Conservation (phyloP, 2,329 filamentous ascomycete genomes). For the Colletotrichum nymphaeae region DNA sequence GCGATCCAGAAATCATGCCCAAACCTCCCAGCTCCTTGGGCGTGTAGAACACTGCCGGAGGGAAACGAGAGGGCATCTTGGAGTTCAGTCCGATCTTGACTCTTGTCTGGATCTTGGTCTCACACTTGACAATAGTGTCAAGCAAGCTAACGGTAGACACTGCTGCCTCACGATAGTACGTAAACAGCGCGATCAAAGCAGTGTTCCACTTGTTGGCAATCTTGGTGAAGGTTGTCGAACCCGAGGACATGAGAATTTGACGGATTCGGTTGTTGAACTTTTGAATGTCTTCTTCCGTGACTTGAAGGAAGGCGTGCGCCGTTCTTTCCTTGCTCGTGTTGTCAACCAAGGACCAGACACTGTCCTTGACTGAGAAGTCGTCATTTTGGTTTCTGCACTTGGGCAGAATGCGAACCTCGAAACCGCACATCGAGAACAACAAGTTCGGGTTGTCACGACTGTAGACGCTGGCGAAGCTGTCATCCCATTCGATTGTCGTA, state of each 20-base stretch:
- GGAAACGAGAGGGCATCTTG: slow-evolving; percentile 99
- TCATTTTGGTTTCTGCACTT: slow-evolving; percentile 96
- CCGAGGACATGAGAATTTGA: slow-evolving; percentile 98
- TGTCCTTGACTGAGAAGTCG: slow-evolving; percentile 97
- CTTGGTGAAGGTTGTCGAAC: slow-evolving; percentile 99
- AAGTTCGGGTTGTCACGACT: slow-evolving; percentile 97
- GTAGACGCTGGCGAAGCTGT: slow-evolving; percentile 98
- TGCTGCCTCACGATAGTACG: slow-evolving; percentile 97
- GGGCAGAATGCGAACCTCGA: slow-evolving; percentile 95
- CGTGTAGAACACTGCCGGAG: slow-evolving; percentile 97
- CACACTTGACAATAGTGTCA: slow-evolving; percentile 98
- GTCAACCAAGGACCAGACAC: slow-evolving; percentile 96
- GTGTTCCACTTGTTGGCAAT: slow-evolving; percentile 99
- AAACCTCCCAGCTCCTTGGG: slow-evolving; percentile 97
- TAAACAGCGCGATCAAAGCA: slow-evolving; percentile 94
- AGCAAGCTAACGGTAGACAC: slow-evolving; percentile 94
- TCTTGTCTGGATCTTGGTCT: slow-evolving; percentile 98
- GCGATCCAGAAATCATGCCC: slow-evolving; percentile 98
- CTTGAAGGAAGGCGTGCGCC: slow-evolving; percentile 95
- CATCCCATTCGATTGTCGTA: slow-evolving; percentile 98
- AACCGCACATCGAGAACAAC: slow-evolving; percentile 97
- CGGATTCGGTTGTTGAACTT: slow-evolving; percentile 99
- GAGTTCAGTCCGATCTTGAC: slow-evolving; percentile 99
- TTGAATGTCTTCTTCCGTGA: slow-evolving; percentile 96
- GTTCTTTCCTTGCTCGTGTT: slow-evolving; percentile 97